A percentile compares a stretch with the other conserved stretches of the same genome.
Evolutionary conservation across 768 basidiomycete species (phyloP).

Genomic region (Mycena albidolilacea): DNA sequence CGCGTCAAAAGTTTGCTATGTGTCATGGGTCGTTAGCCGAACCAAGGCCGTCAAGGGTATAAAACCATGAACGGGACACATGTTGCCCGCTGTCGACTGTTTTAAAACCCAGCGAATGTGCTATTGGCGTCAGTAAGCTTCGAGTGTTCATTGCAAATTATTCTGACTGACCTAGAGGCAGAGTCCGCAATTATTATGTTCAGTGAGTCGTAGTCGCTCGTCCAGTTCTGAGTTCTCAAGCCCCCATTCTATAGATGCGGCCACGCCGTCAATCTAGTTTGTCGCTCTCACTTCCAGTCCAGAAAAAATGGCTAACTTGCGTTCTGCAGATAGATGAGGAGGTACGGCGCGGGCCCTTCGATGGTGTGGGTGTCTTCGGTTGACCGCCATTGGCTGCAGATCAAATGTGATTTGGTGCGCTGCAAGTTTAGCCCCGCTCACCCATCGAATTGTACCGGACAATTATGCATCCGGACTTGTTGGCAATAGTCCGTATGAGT

Average conservation of each 20-base stretch:
- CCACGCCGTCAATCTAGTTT: slow-evolving; percentile 37
- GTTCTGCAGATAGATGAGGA: slow-evolving; percentile 34
- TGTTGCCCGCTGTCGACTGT: slow-evolving; percentile 14
- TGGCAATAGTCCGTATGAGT: slow-evolving; percentile 76
- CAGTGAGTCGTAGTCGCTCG: slow-evolving; percentile 21
- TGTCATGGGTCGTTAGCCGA: slow-evolving; percentile 39
- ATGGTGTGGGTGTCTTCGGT: neutral
- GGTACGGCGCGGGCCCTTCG: slow-evolving; percentile 4
- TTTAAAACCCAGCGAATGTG: slow-evolving; percentile 24
- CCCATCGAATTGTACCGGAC: slow-evolving; percentile 63
- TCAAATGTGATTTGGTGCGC: slow-evolving; percentile 70
- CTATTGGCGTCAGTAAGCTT: slow-evolving; percentile 40
- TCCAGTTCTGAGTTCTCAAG: slow-evolving; percentile 21
- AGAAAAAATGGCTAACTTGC: neutral
- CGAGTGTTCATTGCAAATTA: neutral
- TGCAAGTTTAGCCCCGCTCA: slow-evolving; percentile 79
- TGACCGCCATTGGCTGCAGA: slow-evolving; percentile 53
- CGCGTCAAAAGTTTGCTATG: slow-evolving; percentile 39
- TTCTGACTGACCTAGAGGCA: slow-evolving; percentile 22
- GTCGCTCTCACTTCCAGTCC: slow-evolving; percentile 5
- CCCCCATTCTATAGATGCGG: slow-evolving; percentile 33
- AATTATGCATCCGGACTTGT: slow-evolving; percentile 68
- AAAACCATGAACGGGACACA: slow-evolving; percentile 28
- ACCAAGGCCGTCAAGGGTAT: slow-evolving; percentile 34
- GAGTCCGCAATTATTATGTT: slow-evolving; percentile 39